Evolutionary conservation across 495 filamentous ascomycete genomes (phyloP).

Genomic region (Cairneyella variabilis): DNA sequence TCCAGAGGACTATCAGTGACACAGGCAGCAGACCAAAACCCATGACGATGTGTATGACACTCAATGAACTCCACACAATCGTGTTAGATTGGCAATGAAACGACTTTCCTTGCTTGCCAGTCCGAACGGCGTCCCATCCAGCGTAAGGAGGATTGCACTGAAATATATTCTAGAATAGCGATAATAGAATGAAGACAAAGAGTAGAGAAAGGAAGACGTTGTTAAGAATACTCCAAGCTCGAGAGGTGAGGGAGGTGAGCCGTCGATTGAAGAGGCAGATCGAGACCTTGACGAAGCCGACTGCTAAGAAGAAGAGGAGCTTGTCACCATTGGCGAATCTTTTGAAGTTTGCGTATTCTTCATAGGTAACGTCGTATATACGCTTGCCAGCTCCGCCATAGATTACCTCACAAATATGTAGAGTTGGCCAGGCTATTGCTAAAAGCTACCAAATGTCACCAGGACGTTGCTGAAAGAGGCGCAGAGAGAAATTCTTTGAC

Average conservation of each 20-base stretch:
- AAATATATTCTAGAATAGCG: constrained; percentile 15
- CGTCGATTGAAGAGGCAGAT: constrained; percentile 26
- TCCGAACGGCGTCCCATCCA: constrained; percentile 3
- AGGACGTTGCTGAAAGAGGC: neutral
- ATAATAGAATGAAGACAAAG: constrained; percentile 15
- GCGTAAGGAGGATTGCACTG: constrained; percentile 14
- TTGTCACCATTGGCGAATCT: constrained; percentile 1
- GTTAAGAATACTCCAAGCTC: constrained; percentile 21
- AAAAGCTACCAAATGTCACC: neutral
- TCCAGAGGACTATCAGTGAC: constrained; percentile 21
- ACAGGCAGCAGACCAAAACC: constrained; percentile 25
- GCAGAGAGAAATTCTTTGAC: neutral
- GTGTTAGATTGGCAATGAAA: constrained; percentile 5
- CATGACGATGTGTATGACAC: constrained; percentile 19
- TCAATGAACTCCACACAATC: constrained; percentile 5
- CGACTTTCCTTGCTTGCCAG: neutral
- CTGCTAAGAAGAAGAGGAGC: constrained; percentile 16
- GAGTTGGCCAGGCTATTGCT: constrained; percentile 2
- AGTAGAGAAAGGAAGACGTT: constrained; percentile 19
- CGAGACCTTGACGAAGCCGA: constrained; percentile 27
- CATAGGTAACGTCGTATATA: constrained; percentile 25
- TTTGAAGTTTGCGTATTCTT: constrained; percentile 15
- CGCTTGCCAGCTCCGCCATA: constrained; percentile 22
- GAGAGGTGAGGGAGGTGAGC: constrained; percentile 23
- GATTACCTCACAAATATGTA: constrained; percentile 7